These are phyloP conservation scores for Saccharomycopsis oosterbeekiorum DNA, from an alignment of 805 yeast species.

Conservation along the genomic window DNA sequence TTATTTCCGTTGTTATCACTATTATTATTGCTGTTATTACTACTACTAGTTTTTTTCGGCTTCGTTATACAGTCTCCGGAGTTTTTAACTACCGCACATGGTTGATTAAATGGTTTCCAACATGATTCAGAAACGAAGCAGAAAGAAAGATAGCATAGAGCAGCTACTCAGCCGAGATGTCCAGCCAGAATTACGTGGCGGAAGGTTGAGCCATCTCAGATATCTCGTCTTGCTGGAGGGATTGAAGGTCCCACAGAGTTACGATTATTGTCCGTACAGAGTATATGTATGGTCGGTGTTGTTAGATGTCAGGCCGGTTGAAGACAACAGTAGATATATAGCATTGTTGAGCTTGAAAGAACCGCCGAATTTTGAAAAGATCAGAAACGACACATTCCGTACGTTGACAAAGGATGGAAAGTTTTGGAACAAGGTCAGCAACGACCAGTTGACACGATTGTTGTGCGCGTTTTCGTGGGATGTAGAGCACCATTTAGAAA, in stretches of 20 bases:
- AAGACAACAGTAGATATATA: not conserved
- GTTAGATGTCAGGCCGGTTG: conserved; percentile 49
- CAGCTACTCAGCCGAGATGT: conserved; percentile 29
- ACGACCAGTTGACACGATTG: conserved; percentile 55
- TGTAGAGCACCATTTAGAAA: conserved; percentile 16
- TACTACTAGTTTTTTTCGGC: no score
- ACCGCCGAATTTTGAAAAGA: conserved; percentile 56
- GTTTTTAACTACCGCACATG: no score
- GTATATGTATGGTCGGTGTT: conserved; percentile 75
- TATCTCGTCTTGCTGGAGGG: conserved; percentile 44
- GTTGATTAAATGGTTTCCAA: no score
- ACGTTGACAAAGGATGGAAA: conserved; percentile 66
- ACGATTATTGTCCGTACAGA: conserved; percentile 28
- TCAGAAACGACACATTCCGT: conserved; percentile 76
- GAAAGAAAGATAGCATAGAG: conserved; percentile 47
- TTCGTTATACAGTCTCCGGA: no score
- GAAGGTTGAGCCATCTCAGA: conserved; percentile 45
- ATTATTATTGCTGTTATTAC: no score
- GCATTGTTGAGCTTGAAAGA: conserved; percentile 28
- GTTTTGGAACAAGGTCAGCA: conserved; percentile 60
- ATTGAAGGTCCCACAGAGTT: conserved; percentile 19
- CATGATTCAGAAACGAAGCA: conserved; percentile 23
- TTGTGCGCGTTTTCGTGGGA: conserved; percentile 63
- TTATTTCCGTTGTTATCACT: no score
- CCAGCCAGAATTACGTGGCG: conserved; percentile 35